Evolutionary conservation across 1,284 basidiomycete genomes (phyloP).

Genomic region (Porogramme epimiltina): DNA sequence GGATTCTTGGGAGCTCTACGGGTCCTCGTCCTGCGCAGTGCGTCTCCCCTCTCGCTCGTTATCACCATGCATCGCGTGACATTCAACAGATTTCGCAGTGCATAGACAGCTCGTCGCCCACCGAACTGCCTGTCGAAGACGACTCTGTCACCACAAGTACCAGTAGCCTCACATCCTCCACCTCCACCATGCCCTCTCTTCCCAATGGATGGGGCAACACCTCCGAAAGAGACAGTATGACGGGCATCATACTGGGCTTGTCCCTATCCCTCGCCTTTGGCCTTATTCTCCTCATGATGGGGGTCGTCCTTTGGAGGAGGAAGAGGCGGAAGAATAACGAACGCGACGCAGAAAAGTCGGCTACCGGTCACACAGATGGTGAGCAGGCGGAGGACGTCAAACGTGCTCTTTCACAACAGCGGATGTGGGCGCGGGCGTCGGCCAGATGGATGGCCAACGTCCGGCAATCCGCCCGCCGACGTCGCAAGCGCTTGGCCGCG

Average conservation of each 20-base stretch:
- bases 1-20: conserved; percentile 61
- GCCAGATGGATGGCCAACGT: conserved; percentile 66
- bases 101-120: conserved; percentile 14
- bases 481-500: conserved; percentile 37
- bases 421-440: conserved; percentile 60
- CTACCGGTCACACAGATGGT: conserved; percentile 25
- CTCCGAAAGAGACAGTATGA: conserved; percentile 27
- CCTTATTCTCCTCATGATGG: conserved; percentile 42
- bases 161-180: conserved; percentile 3
- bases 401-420: conserved; percentile 51
- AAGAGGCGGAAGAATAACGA: conserved; percentile 23
- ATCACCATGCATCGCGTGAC: conserved; percentile 5
- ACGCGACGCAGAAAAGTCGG: conserved; percentile 39
- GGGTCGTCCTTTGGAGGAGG: conserved; percentile 56
- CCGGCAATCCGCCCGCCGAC: conserved; percentile 54
- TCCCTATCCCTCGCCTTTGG: conserved; percentile 62
- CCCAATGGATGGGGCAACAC: conserved; percentile 53
- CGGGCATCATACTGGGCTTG: conserved; percentile 47
- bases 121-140: conserved; percentile 19
- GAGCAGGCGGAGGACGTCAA: conserved; percentile 39
- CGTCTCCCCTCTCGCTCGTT: conserved; percentile 14
- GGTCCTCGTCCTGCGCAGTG: conserved; percentile 54
- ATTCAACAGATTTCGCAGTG: conserved; percentile 12
- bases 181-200: conserved; percentile 17
- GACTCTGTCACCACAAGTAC: conserved; percentile 15